Evolutionary conservation across 306 rosid genomes (phyloP).

Genomic region (Ormosia semicastrata): DNA sequence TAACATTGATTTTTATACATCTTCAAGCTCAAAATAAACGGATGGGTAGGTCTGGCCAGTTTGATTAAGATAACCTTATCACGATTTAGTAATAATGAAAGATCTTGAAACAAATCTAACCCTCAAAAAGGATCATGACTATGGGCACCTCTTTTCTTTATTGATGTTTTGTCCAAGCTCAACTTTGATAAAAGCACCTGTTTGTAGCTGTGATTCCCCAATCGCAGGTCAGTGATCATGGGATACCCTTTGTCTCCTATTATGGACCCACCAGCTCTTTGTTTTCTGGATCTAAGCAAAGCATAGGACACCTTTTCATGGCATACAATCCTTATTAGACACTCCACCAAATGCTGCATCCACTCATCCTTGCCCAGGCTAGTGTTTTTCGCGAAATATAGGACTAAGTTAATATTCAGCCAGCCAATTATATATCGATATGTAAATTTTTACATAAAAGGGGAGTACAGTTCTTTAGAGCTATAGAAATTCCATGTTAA

Average conservation of each 20-base stretch:
- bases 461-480: not conserved
- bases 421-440: not conserved
- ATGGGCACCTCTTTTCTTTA: slow-evolving; percentile 2
- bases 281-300: slow-evolving; percentile 38
- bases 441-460: not conserved
- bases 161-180: slow-evolving; percentile 28
- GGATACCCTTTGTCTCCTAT: slow-evolving; percentile 82
- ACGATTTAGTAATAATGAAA: slow-evolving; percentile 46
- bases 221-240: slow-evolving; percentile 69
- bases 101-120: slow-evolving; percentile 40
- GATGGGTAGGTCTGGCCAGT: not conserved
- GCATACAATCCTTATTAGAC: slow-evolving; percentile 29
- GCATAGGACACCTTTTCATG: slow-evolving; percentile 29
- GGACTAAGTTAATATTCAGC: not conserved
- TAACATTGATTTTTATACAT: not conserved
- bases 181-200: slow-evolving; percentile 40
- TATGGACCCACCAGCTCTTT: slow-evolving; percentile 53
- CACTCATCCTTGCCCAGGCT: not conserved
- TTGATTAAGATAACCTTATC: slow-evolving; percentile 16
- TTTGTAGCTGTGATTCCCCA: slow-evolving; percentile 47
- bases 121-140: slow-evolving; percentile 17
- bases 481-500: not conserved
- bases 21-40: too few relatives aligned
- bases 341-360: slow-evolving; percentile 6
- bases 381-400: not conserved